Evolutionary conservation across 1,139 yeast genomes (phyloP).

Genomic region (Meyerozyma carpophila): DNA sequence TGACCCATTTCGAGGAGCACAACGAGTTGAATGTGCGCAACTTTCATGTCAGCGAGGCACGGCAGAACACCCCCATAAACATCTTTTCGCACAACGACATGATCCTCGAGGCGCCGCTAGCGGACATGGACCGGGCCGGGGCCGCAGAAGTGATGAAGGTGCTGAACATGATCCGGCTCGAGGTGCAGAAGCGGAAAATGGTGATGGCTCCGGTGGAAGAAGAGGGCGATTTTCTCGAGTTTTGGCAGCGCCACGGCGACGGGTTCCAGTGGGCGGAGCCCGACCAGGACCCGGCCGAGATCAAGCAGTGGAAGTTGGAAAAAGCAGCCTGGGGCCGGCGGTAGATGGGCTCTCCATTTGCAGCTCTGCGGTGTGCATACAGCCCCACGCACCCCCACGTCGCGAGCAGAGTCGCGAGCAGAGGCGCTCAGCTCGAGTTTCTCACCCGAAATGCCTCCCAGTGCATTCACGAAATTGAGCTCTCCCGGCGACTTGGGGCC

Average conservation of each 20-base stretch:
- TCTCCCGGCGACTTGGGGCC: not conserved
- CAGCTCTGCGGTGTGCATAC: not conserved
- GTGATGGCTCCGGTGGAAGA: slow-evolving; percentile 29
- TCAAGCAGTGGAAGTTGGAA: not conserved
- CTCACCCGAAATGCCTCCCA: not conserved
- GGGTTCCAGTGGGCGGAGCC: slow-evolving; percentile 16
- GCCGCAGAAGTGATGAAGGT: slow-evolving; percentile 11
- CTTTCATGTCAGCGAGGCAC: slow-evolving; percentile 31
- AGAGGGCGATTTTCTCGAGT: slow-evolving; percentile 33
- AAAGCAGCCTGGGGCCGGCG: not conserved
- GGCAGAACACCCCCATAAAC: slow-evolving; percentile 15
- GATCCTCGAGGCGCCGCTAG: slow-evolving; percentile 22
- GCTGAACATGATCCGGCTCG: slow-evolving; percentile 13
- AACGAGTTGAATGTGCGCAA: slow-evolving; percentile 35
- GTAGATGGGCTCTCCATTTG: not conserved
- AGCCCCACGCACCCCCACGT: too few relatives aligned
- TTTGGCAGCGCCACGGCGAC: slow-evolving; percentile 33
- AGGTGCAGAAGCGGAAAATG: slow-evolving; percentile 27
- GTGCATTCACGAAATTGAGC: not conserved
- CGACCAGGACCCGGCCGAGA: slow-evolving; percentile 14
- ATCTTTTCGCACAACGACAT: slow-evolving; percentile 20
- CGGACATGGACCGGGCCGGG: slow-evolving; percentile 2
- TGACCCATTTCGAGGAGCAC: slow-evolving; percentile 36
- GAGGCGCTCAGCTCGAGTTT: too few relatives aligned
- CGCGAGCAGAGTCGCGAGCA: too few relatives aligned